phyloP scores from a whole-genome alignment of 352 stramenopile genomes.

The Pythium aquatile region DNA sequence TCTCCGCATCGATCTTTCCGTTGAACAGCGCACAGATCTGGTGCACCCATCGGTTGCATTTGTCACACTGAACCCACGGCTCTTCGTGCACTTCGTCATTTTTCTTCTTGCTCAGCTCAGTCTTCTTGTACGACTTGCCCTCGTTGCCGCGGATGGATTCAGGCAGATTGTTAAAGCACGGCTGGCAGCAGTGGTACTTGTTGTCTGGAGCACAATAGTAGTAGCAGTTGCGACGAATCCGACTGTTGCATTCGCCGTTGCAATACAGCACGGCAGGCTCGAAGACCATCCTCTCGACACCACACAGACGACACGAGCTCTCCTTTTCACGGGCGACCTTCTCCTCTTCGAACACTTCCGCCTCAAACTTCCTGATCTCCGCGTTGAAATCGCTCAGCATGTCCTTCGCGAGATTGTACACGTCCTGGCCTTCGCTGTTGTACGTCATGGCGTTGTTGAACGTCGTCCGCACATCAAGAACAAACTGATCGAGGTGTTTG shows the following conservation, averaged over 20 bases:
- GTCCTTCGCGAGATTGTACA: slow-evolving; percentile 82
- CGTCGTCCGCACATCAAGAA: slow-evolving; percentile 65
- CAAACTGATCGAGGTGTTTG: slow-evolving; percentile 83
- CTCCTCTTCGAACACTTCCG: slow-evolving; percentile 71
- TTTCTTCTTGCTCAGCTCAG: slow-evolving; percentile 73
- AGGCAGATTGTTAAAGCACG: slow-evolving; percentile 60
- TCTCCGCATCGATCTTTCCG: slow-evolving; percentile 94
- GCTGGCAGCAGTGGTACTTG: slow-evolving; percentile 87
- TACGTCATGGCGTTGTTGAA: slow-evolving; percentile 87
- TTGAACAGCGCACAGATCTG: slow-evolving; percentile 99
- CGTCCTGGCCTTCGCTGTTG: slow-evolving; percentile 84
- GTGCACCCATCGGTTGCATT: slow-evolving; percentile 98
- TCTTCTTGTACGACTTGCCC: slow-evolving; percentile 72
- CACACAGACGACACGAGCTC: slow-evolving; percentile 78
- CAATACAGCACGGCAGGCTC: slow-evolving; percentile 85
- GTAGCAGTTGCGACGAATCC: slow-evolving; percentile 87
- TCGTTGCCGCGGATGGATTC: slow-evolving; percentile 71
- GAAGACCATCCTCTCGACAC: slow-evolving; percentile 84
- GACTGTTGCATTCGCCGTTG: slow-evolving; percentile 86
- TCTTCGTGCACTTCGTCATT: slow-evolving; percentile 93
- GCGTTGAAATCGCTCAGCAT: slow-evolving; percentile 85
- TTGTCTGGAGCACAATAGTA: slow-evolving; percentile 83
- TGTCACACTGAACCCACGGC: slow-evolving; percentile 98
- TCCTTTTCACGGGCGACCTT: slow-evolving; percentile 58
- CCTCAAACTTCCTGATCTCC: slow-evolving; percentile 70